Evolutionary conservation across 2,329 filamentous ascomycete species (phyloP), one percentile per base, ranked within the genome.

Genomic region (Exophiala sp.): DNA sequence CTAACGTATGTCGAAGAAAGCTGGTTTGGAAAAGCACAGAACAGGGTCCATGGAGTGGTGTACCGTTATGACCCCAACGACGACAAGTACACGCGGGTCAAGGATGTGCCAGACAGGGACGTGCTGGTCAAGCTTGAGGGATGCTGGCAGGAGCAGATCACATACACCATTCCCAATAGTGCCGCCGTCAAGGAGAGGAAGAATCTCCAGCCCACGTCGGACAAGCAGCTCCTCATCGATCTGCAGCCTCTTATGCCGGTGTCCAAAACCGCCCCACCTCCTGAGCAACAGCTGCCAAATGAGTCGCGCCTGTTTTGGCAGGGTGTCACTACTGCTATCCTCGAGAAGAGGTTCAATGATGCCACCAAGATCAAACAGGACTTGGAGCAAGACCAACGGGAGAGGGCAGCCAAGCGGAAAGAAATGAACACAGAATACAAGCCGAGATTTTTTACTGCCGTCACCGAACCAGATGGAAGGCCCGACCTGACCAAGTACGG

Each of bases 1-100:
- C 74, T 99, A 43, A 86, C 95, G 65, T 99, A 99, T 69, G 77
- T 91, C 51, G 92, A 97, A 66, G 92, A 97, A 65, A 91, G 91
- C 46, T 99, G 94, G 91, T 79, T 97, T 29, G 89, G 91, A 43
- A 89, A 89, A 62, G 83, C 89, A 16, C 92, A 95, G 64, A 96
- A 97, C 72, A 91, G 87, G 67, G 87, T 99, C 34, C 85, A 95
- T 57, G 94, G 94, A 14, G 84, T 96, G 50, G 80, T 97, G 51
- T 99, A 96, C 79, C 86, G 82, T 46, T 96, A 96, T 63, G 88
- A 96, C 65, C 88, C 91, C 0, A 83, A 89, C 18, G 92, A 91
- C 54, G 92, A 97, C 69, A 83, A 82, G 68, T 89, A 86, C 70
- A 84, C 75, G 4, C 85, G 82, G 63, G 86, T 96, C 65, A 90